Percentiles rank a stretch among this genome's conserved stretches.
Conservation (phyloP, 2,329 filamentous ascomycete genomes). For the Metarhizium robertsii region DNA sequence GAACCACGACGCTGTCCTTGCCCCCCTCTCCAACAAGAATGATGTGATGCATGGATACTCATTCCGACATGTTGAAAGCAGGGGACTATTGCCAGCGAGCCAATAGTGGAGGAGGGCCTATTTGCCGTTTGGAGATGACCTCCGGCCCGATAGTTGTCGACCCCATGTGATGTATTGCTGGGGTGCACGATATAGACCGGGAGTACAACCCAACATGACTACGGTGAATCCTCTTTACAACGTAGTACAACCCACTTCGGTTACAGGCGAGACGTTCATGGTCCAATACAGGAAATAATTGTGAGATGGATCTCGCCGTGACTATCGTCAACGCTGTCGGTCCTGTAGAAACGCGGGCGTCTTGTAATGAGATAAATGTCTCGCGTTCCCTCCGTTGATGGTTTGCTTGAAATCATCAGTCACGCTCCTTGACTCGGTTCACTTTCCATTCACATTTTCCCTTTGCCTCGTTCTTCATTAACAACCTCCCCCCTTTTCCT, state of each 20-base stretch:
- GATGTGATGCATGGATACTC: no score
- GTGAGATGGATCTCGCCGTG: no score
- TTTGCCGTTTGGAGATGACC: no score
- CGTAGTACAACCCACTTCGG: no score
- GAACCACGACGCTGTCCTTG: no score
- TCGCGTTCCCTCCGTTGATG: background rate
- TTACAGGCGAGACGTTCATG: no score
- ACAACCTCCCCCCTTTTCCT: background rate
- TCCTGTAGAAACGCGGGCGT: background rate
- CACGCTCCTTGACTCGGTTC: background rate
- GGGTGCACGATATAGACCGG: background rate
- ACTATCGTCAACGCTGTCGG: background rate
- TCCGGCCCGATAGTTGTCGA: background rate
- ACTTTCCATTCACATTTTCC: background rate
- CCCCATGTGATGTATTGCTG: background rate
- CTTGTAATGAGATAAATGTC: background rate
- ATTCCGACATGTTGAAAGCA: no score
- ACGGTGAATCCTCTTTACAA: background rate
- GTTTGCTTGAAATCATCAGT: background rate
- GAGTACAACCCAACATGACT: background rate
- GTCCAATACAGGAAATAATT: no score
- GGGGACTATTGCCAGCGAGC: no score
- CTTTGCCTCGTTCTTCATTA: background rate
- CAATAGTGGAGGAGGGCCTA: no score
- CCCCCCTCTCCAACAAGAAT: no score